These are phyloP conservation scores for Polygonum maritimum DNA, from an alignment of 148 eudicot genomes.

Conservation along the genomic window DNA sequence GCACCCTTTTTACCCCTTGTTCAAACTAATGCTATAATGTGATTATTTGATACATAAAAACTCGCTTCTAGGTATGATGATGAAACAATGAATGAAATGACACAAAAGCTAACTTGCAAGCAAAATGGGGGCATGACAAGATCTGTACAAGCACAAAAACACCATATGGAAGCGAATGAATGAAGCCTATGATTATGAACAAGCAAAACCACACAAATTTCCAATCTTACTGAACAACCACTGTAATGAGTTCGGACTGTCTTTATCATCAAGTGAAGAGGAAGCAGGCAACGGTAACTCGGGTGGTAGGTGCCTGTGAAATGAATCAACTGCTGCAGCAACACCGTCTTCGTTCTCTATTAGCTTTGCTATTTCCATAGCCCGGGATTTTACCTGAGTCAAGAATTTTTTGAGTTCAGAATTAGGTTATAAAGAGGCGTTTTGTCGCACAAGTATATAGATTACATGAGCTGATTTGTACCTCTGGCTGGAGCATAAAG, in stretches of 20 bases:
- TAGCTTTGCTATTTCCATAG: constrained; percentile 54
- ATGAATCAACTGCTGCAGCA: constrained; percentile 79
- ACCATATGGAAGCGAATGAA: background rate
- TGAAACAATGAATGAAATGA: constrained; percentile 20
- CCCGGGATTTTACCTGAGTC: constrained; percentile 64
- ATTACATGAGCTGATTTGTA: constrained; percentile 15
- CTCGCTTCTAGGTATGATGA: constrained; percentile 2
- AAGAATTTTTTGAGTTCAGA: background rate
- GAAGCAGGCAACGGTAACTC: constrained; percentile 41
- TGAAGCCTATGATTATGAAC: constrained; percentile 38
- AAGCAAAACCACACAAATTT: constrained; percentile 44
- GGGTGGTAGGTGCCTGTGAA: constrained; percentile 72
- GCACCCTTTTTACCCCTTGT: background rate
- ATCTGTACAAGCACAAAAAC: constrained; percentile 18
- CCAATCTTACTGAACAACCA: constrained; percentile 73
- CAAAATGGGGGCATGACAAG: background rate
- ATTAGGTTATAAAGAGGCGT: background rate
- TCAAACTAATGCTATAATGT: constrained; percentile 4
- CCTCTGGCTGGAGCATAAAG: constrained; percentile 89
- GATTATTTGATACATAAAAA: background rate
- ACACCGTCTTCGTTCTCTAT: constrained; percentile 81
- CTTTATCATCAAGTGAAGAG: constrained; percentile 19
- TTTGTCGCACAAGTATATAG: background rate
- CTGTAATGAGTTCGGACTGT: constrained; percentile 53
- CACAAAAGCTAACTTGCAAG: background rate